Conservation (phyloP, 129 eudicot genomes). For the Glebionis coronaria region DNA sequence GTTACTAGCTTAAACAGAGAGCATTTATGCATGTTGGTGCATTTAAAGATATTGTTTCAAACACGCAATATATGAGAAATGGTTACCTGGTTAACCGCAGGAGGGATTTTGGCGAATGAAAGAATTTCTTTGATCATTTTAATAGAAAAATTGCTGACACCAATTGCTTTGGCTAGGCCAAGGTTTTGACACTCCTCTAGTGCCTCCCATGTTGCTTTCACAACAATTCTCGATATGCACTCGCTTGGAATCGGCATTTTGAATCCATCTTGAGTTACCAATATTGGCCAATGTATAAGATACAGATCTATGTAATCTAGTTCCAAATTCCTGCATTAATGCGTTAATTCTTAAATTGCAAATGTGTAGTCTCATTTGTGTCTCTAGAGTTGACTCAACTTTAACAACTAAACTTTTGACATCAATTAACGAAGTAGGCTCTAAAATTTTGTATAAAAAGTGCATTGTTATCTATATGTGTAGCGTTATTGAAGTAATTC, state of each 20-base stretch:
- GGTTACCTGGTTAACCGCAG: slow-evolving; percentile 18
- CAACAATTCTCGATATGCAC: not conserved
- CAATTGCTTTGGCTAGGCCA: slow-evolving; percentile 16
- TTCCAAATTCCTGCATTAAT: slow-evolving; percentile 10
- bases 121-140: slow-evolving; percentile 7
- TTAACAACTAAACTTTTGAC: not conserved
- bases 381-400: not conserved
- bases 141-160: slow-evolving; percentile 15
- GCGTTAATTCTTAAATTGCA: not conserved
- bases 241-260: not conserved
- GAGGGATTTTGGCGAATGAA: slow-evolving; percentile 14
- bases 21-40: no score
- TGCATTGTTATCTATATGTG: no score
- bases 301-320: slow-evolving; percentile 22
- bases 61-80: not conserved
- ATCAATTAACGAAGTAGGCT: no score
- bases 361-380: not conserved
- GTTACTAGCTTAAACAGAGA: no score
- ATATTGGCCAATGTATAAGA: slow-evolving; percentile 14
- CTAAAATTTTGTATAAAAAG: no score
- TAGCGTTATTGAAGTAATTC: no score
- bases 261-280: not conserved
- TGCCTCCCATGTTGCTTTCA: slow-evolving; percentile 2
- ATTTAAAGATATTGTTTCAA: not conserved
- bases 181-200: slow-evolving; percentile 20